Evolutionary conservation across 176 grass and related monocot species (phyloP).

Genomic region (Phoenix roebelenii): DNA sequence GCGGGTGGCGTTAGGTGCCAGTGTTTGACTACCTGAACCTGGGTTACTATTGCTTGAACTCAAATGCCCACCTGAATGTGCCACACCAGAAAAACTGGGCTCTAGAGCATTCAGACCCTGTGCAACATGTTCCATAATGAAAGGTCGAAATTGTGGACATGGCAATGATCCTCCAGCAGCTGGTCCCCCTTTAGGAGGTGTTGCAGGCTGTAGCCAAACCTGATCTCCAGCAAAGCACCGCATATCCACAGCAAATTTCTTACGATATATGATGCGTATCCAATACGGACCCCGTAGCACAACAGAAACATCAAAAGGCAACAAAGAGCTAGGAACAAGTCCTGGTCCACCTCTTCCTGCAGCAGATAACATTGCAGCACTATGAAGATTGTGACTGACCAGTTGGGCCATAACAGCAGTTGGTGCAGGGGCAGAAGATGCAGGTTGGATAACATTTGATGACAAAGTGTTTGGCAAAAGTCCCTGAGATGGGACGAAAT

Average conservation of each 20-base stretch:
- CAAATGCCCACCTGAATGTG: conserved; percentile 40
- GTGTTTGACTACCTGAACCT: conserved; percentile 38
- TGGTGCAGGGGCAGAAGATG: conserved; percentile 26
- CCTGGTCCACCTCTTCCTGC: conserved; percentile 76
- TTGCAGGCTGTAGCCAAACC: conserved; percentile 96
- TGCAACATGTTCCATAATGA: conserved; percentile 99
- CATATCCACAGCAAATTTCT: conserved; percentile 99
- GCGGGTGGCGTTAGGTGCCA: conserved; percentile 37
- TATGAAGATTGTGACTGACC: conserved; percentile 60
- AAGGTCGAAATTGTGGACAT: conserved; percentile 95
- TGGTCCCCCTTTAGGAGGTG: conserved; percentile 93
- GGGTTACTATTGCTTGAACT: conserved; percentile 26
- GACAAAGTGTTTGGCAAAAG: conserved; percentile 44
- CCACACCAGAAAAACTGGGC: conserved; percentile 53
- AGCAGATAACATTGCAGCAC: conserved; percentile 76
- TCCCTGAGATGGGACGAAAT: conserved; percentile 32
- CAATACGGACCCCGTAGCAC: conserved; percentile 94
- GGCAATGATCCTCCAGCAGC: conserved; percentile 84
- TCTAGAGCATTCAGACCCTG: conserved; percentile 98
- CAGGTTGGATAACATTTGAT: conserved; percentile 40
- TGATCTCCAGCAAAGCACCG: conserved; percentile 98
- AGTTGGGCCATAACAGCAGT: conserved; percentile 48
- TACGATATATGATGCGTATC: conserved; percentile 99
- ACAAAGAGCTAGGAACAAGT: conserved; percentile 95
- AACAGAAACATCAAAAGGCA: conserved; percentile 99